Conservation (phyloP, 148 eudicot species). For the Selenicereus undatus region DNA sequence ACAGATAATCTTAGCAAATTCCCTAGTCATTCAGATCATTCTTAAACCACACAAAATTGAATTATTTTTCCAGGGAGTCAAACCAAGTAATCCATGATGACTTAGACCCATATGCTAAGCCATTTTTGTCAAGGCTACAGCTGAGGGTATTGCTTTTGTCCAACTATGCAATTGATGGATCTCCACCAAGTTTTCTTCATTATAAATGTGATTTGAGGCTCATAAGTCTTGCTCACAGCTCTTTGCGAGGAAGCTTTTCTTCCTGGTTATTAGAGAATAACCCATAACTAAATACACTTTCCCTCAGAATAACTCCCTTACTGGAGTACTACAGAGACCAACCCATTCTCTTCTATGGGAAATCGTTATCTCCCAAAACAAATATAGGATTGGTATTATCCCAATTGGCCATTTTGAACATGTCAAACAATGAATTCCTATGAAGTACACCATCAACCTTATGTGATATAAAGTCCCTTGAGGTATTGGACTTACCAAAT, state of each 20-base stretch:
- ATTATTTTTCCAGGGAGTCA: background rate
- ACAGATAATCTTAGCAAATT: no score
- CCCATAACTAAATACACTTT: background rate
- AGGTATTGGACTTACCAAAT: background rate
- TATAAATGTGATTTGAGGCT: background rate
- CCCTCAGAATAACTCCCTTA: background rate
- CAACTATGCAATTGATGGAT: background rate
- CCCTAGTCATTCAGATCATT: background rate
- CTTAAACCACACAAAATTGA: constrained; percentile 1
- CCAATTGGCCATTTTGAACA: background rate
- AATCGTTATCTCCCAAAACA: constrained; percentile 1
- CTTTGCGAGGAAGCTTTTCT: background rate
- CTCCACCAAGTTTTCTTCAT: background rate
- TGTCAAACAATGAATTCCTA: constrained; percentile 1
- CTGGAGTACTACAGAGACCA: background rate
- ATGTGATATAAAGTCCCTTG: background rate
- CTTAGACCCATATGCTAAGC: background rate
- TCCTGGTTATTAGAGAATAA: background rate
- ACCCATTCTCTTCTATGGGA: background rate
- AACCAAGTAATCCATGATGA: background rate
- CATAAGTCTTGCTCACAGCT: background rate
- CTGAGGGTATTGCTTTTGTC: background rate
- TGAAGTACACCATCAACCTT: constrained; percentile 5
- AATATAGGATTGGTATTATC: constrained; percentile 1
- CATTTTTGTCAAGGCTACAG: background rate